Percentiles rank a stretch among this genome's conserved stretches.
phyloP scores from a whole-genome alignment of 2,329 filamentous ascomycete genomes.

The Rachicladosporium sp. region DNA sequence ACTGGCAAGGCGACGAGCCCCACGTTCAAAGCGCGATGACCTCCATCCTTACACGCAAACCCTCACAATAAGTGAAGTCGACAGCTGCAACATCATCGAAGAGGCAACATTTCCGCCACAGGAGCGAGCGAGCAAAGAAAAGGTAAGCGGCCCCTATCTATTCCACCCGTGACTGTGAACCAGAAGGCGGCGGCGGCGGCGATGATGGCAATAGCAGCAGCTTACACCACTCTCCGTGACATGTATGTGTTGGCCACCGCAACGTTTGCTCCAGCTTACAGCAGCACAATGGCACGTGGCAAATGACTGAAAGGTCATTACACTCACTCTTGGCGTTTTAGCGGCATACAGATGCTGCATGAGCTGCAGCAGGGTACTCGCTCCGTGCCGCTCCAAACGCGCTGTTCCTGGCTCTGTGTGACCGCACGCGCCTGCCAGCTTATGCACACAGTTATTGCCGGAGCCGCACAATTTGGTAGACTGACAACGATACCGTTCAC shows the following conservation, averaged over 20 bases:
- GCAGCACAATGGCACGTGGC: no score
- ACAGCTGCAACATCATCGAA: constrained; percentile 49
- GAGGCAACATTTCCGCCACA: constrained; percentile 44
- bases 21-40: constrained; percentile 32
- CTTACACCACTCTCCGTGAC: no score
- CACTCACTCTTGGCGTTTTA: no score
- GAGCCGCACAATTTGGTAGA: no score
- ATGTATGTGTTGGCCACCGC: no score
- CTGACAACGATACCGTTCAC: constrained; percentile 4
- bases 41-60: constrained; percentile 64
- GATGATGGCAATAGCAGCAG: no score
- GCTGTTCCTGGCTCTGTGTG: constrained; percentile 1
- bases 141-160: constrained; percentile 34
- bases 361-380: no score
- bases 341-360: no score
- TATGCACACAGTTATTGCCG: background rate
- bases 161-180: background rate
- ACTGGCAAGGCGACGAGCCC: constrained; percentile 3
- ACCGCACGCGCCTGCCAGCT: constrained; percentile 1
- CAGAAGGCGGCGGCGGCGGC: no score
- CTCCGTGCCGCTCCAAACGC: background rate
- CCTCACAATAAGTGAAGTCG: constrained; percentile 54
- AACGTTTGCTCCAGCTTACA: no score
- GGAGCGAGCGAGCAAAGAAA: constrained; percentile 47
- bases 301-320: no score